Percentiles rank a stretch among this genome's conserved stretches.
These are phyloP conservation scores for Metschnikowia aberdeeniae DNA, from an alignment of 805 yeast genomes.

Conservation along the genomic window DNA sequence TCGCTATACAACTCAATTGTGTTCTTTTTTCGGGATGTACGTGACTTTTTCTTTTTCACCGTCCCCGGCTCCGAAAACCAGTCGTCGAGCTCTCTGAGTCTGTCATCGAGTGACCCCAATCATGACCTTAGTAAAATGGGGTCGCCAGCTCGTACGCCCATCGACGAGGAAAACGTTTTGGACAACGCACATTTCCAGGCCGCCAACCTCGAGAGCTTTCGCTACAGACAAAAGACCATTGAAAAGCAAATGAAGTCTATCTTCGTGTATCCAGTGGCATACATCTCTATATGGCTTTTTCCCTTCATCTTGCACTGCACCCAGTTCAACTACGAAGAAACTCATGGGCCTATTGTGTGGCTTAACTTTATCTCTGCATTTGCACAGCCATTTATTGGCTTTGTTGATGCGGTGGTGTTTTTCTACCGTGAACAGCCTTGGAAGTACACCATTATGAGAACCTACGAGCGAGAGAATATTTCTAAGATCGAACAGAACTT, in stretches of 20 bases:
- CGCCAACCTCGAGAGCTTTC: conserved; percentile 58
- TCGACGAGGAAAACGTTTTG: conserved; percentile 19
- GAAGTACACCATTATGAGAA: conserved; percentile 45
- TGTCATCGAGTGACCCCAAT: conserved; percentile 6
- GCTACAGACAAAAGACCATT: conserved; percentile 59
- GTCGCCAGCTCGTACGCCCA: conserved; percentile 6
- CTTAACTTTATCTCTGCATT: conserved; percentile 64
- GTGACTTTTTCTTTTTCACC: conserved; percentile 25
- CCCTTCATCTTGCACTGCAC: conserved; percentile 69
- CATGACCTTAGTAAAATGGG: conserved; percentile 1
- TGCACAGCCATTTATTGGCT: conserved; percentile 76
- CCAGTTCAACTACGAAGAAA: conserved; percentile 45
- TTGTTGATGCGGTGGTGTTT: conserved; percentile 73
- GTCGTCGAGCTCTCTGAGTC: not conserved
- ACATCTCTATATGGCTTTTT: conserved; percentile 74
- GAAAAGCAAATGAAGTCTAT: conserved; percentile 75
- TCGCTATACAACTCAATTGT: conserved; percentile 32
- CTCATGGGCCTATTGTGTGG: conserved; percentile 56
- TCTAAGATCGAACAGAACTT: conserved; percentile 21
- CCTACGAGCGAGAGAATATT: conserved; percentile 33
- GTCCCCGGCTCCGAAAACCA: conserved; percentile 22
- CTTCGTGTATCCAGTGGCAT: conserved; percentile 81
- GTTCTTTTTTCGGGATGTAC: conserved; percentile 24
- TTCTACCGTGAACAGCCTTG: conserved; percentile 77
- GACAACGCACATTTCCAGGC: conserved; percentile 46